Percentiles rank a stretch among this genome's conserved stretches.
These are phyloP conservation scores for Alternaria brassicae DNA, from an alignment of 2,329 filamentous ascomycete species.

Conservation along the genomic window DNA sequence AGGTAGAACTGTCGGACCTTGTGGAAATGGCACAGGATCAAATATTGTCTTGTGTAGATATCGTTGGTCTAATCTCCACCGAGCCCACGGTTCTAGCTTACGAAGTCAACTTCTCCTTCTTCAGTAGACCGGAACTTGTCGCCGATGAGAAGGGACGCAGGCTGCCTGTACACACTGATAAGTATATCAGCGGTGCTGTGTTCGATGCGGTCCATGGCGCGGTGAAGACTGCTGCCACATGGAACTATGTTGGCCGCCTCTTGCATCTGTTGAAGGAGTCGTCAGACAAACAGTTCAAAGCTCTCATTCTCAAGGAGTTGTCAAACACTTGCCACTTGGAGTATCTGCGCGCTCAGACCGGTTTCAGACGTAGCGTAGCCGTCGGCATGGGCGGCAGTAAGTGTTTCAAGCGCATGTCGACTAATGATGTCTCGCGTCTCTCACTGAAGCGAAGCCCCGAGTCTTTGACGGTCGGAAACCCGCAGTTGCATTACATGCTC, in stretches of 20 bases:
- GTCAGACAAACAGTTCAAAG: conserved; percentile 40
- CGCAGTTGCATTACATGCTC: conserved; percentile 56
- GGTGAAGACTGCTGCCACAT: conserved; percentile 50
- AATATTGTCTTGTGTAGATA: conserved; percentile 39
- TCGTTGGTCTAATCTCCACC: conserved; percentile 41
- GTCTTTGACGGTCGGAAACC: conserved; percentile 43
- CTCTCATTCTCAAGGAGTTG: conserved; percentile 56
- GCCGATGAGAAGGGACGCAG: conserved; percentile 55
- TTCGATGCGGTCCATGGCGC: conserved; percentile 53
- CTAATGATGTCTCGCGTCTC: conserved; percentile 48
- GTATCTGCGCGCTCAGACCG: conserved; percentile 49
- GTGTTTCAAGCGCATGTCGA: conserved; percentile 52
- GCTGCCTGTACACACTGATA: conserved; percentile 52
- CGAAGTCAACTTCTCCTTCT: conserved; percentile 50
- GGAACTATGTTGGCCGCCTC: conserved; percentile 52
- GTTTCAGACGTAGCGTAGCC: conserved; percentile 54
- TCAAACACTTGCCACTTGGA: conserved; percentile 56
- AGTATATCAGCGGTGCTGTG: conserved; percentile 52
- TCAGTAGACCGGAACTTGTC: conserved; percentile 54
- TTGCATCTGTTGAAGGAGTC: conserved; percentile 44
- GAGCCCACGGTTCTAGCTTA: conserved; percentile 19
- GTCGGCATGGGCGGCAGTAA: conserved; percentile 43
- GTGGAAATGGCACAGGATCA: neutral
- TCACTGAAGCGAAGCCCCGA: conserved; percentile 54
- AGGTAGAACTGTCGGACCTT: conserved; percentile 32